Evolutionary conservation across 2,329 filamentous ascomycete genomes (phyloP).

Genomic region (Fusarium oligoseptatum): DNA sequence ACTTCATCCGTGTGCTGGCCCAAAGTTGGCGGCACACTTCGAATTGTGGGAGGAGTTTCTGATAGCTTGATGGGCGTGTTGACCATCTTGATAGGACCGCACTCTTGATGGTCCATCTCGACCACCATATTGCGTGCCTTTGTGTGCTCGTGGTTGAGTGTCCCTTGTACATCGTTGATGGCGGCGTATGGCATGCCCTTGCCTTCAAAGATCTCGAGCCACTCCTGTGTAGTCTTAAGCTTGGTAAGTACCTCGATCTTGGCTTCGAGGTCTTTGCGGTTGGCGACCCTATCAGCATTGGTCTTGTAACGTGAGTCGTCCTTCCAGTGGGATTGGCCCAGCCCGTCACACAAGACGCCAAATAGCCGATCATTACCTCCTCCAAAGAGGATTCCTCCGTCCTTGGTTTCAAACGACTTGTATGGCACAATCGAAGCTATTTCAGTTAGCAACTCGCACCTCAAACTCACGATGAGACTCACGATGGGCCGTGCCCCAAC

Average conservation of each 20-base stretch:
- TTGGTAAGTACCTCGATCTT: slow-evolving; percentile 82
- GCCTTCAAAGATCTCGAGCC: slow-evolving; percentile 89
- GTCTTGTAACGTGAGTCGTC: slow-evolving; percentile 69
- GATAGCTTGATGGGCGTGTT: slow-evolving; percentile 97
- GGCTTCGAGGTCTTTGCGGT: slow-evolving; percentile 82
- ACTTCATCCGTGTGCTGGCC: slow-evolving; percentile 91
- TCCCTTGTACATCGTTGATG: slow-evolving; percentile 90
- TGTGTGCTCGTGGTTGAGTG: slow-evolving; percentile 88
- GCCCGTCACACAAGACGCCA: slow-evolving; percentile 71
- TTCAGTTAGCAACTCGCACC: not conserved
- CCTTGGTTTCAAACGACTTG: slow-evolving; percentile 81
- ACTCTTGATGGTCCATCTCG: slow-evolving; percentile 84
- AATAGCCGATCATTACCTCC: slow-evolving; percentile 81
- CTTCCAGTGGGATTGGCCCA: slow-evolving; percentile 72
- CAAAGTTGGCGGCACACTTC: slow-evolving; percentile 84
- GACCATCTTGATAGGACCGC: slow-evolving; percentile 88
- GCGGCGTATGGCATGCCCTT: slow-evolving; percentile 92
- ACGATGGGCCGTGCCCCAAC: slow-evolving; percentile 98
- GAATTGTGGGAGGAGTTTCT: slow-evolving; percentile 80
- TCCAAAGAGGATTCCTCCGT: slow-evolving; percentile 78
- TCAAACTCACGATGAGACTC: slow-evolving; percentile 47
- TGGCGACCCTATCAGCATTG: slow-evolving; percentile 73
- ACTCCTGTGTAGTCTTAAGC: slow-evolving; percentile 86
- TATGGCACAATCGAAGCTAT: slow-evolving; percentile 97
- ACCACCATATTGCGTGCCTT: slow-evolving; percentile 89